Conservation (phyloP, 257 asterid genomes). For the Thymus quinquecostatus region DNA sequence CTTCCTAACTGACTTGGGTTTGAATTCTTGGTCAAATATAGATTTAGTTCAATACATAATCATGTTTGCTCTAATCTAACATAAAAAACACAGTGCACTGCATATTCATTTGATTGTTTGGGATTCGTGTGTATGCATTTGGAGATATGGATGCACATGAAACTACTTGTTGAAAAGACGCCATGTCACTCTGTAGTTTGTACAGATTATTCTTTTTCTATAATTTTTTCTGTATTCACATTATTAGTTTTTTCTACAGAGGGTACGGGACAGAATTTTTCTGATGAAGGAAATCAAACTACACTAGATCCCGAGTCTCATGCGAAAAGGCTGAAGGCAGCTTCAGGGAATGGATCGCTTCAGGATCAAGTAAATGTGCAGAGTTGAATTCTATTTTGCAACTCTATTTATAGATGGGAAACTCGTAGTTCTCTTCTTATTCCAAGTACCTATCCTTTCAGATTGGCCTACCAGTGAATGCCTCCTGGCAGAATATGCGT, state of each 20-base stretch:
- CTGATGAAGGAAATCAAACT: constrained; percentile 5
- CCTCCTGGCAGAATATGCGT: constrained; percentile 13
- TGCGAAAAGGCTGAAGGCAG: constrained; percentile 38
- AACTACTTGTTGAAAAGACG: constrained; percentile 12
- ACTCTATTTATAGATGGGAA: neutral
- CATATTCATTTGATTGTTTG: no score
- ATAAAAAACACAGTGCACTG: no score
- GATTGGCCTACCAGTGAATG: constrained; percentile 31
- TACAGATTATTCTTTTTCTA: neutral
- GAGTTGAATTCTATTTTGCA: constrained; percentile 14
- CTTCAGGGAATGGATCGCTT: constrained; percentile 29
- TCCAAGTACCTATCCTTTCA: constrained; percentile 29
- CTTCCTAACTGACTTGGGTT: no score
- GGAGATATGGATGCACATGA: neutral
- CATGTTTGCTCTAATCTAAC: no score
- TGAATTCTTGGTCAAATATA: no score
- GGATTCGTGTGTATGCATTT: neutral
- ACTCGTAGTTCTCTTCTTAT: constrained; percentile 26
- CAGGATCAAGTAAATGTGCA: constrained; percentile 39
- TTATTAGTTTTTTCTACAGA: constrained; percentile 33
- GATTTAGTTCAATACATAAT: no score
- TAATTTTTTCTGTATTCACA: constrained; percentile 4
- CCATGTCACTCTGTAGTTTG: constrained; percentile 28
- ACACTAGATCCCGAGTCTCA: constrained; percentile 23
- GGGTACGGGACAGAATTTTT: constrained; percentile 50